A percentile compares a stretch with the other conserved stretches of the same genome.
Conservation (phyloP, 805 yeast species). For the Sungouiella blattae region DNA sequence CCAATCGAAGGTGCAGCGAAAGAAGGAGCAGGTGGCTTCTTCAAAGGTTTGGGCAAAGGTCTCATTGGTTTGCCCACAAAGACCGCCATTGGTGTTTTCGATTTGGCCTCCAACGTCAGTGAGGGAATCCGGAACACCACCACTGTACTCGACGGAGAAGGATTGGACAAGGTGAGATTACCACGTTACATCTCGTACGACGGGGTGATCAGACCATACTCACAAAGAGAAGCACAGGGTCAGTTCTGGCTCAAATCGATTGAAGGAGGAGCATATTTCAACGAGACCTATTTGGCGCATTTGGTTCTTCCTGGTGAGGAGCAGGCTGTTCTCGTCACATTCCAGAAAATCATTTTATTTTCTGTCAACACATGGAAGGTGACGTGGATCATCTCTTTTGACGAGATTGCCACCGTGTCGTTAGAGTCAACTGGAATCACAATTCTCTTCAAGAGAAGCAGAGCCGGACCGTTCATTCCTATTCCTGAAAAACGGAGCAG, state of each 20-base stretch:
- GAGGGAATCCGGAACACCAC: constrained; percentile 94
- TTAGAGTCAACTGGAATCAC: constrained; percentile 78
- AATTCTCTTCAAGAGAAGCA: constrained; percentile 50
- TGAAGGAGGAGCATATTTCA: constrained; percentile 72
- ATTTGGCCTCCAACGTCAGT: constrained; percentile 85
- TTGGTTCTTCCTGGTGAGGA: constrained; percentile 79
- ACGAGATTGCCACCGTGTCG: constrained; percentile 63
- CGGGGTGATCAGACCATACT: constrained; percentile 69
- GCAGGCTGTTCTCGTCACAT: constrained; percentile 70
- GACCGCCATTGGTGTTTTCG: constrained; percentile 92
- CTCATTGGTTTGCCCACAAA: constrained; percentile 94
- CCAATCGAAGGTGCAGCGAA: constrained; percentile 87
- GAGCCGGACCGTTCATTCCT: constrained; percentile 65
- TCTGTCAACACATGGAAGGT: constrained; percentile 56
- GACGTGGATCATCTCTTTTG: constrained; percentile 71
- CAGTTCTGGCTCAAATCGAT: constrained; percentile 85
- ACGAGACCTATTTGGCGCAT: constrained; percentile 82
- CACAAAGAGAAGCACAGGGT: constrained; percentile 86
- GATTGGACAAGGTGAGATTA: constrained; percentile 73
- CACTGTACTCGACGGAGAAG: constrained; percentile 78
- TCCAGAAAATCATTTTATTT: constrained; percentile 64
- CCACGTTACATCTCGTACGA: constrained; percentile 75
- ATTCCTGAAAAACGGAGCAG: constrained; percentile 65
- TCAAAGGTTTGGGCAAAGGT: constrained; percentile 92
- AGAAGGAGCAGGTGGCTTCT: constrained; percentile 88